A percentile compares a stretch with the other conserved stretches of the same genome.
Conservation (phyloP, 2,329 filamentous ascomycete species). For the Ophiostoma ulmi region DNA sequence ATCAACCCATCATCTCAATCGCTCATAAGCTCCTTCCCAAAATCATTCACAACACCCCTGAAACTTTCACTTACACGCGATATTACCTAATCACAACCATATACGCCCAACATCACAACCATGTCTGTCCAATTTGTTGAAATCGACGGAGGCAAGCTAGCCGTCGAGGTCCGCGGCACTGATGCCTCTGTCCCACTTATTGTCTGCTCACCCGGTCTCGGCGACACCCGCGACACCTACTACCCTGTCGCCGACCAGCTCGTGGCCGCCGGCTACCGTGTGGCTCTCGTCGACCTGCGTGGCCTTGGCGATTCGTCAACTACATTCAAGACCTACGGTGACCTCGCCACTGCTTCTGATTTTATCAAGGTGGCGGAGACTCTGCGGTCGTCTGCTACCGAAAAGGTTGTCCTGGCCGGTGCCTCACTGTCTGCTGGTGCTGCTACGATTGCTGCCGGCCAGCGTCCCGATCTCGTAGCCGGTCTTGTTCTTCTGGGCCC, state of each 20-base stretch:
- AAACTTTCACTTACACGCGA: background rate
- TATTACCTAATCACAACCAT: background rate
- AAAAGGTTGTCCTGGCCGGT: conserved; percentile 25
- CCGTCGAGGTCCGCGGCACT: conserved; percentile 27
- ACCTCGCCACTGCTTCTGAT: conserved; percentile 26
- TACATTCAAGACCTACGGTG: conserved; percentile 25
- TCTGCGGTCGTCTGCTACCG: background rate
- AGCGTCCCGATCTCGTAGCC: conserved; percentile 26
- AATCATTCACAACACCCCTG: background rate
- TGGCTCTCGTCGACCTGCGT: conserved; percentile 27
- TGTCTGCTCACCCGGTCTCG: conserved; percentile 27
- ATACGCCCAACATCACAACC: background rate
- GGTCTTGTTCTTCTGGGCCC: conserved; percentile 26
- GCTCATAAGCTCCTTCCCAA: background rate
- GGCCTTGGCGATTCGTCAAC: conserved; percentile 27
- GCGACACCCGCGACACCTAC: conserved; percentile 27
- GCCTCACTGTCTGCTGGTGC: conserved; percentile 27
- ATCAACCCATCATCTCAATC: background rate
- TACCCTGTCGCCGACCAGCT: conserved; percentile 26
- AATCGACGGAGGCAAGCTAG: conserved; percentile 24
- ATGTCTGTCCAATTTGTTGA: conserved; percentile 21
- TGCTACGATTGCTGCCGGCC: conserved; percentile 26
- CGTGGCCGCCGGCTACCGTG: conserved; percentile 27
- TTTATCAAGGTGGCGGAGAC: conserved; percentile 22
- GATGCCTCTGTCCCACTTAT: conserved; percentile 22